Evolutionary conservation across 2,329 filamentous ascomycete species (phyloP).

Genomic region (Dactylonectria estremocensis): DNA sequence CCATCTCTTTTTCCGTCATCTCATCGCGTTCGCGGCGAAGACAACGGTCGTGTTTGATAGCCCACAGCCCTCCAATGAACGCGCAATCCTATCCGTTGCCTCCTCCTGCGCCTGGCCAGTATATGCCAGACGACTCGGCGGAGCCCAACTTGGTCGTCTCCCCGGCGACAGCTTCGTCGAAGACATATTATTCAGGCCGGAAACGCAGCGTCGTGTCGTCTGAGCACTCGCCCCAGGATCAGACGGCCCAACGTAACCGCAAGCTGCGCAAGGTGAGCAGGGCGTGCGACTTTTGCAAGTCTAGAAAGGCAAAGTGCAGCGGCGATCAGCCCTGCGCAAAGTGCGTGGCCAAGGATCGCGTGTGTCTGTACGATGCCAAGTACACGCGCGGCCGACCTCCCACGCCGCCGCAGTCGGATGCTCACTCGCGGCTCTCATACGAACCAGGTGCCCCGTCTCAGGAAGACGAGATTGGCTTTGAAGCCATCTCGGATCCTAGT

Average conservation of each 20-base stretch:
- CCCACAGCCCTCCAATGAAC: constrained; percentile 17
- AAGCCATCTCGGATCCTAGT: not conserved
- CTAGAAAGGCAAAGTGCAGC: constrained; percentile 47
- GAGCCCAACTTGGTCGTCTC: constrained; percentile 5
- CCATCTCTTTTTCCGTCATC: constrained; percentile 22
- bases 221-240: not conserved
- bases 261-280: constrained; percentile 53
- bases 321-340: constrained; percentile 52
- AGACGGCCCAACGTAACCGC: not conserved
- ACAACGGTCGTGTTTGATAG: not conserved
- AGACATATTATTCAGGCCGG: constrained; percentile 1
- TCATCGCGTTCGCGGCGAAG: not conserved
- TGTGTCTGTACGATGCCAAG: constrained; percentile 51
- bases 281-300: constrained; percentile 51
- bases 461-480: constrained; percentile 5
- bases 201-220: constrained; percentile 15
- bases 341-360: constrained; percentile 47
- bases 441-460: not conserved
- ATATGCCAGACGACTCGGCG: not conserved
- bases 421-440: not conserved
- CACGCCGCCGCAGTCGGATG: constrained; percentile 48
- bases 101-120: not conserved
- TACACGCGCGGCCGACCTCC: constrained; percentile 54
- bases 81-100: constrained; percentile 14
- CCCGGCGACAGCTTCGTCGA: constrained; percentile 10